Evolutionary conservation across 352 stramenopile species (phyloP), one percentile per base, ranked within the genome.

Genomic region (Proteromonas lacertae): DNA sequence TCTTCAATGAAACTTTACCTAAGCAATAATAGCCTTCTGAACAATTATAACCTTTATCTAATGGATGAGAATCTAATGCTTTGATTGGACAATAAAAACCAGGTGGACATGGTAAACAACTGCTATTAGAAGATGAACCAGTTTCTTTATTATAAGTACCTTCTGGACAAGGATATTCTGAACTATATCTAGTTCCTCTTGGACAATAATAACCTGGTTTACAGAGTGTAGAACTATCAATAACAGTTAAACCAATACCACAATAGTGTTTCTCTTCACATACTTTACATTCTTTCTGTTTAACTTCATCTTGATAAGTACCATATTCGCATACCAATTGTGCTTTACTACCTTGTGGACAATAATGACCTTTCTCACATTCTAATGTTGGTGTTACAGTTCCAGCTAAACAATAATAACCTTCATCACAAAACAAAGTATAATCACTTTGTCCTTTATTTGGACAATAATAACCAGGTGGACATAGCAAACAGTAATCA

Each of bases 191-290:
- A 0, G 69, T 79, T 19, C 57, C 55, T 6, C 55, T 40, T 0
- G 61, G 64, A 25, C 70, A 86, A 37, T 71, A 86, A 38, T 77
- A 59, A 0, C 69, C 69, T 24, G 50, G 43, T 0, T 67, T 62
- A 47, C 70, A 56, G 20, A 41, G 35, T 8, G 62, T 59, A 12
- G 17, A 25, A 45, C 10, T 28, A 28, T 10, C 24, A 5, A 10
- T 28, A 28, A 10, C 5, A 28, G 5, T 28, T 10, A 10, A 28
- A 28, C 47, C 28, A 12, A 32, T 32, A 17, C 25, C 29, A 41
- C 69, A 88, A 38, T 67, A 83, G 41, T 56, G 71, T 2, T 66
- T 68, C 23, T 43, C 35, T 1, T 55, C 57, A 32, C 69, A 88
- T 19, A 44, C 17, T 9, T 49, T 41, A 31, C 50, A 54, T 9